Conservation (phyloP, 345 rosid species). For the Rhodamnia rubescens region DNA sequence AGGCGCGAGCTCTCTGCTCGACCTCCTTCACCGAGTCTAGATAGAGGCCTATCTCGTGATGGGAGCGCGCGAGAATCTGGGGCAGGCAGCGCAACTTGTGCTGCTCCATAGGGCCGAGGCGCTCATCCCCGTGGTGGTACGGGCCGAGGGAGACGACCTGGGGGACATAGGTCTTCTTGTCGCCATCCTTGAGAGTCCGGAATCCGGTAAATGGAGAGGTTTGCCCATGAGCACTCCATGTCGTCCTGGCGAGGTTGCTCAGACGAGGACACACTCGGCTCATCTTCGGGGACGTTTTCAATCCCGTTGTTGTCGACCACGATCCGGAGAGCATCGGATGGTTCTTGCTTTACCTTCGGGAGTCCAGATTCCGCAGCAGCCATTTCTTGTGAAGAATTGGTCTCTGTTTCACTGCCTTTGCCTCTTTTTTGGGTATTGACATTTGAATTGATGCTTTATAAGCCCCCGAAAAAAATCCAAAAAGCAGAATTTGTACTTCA, state of each 20-base stretch:
- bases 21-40: constrained; percentile 48
- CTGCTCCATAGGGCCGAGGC: constrained; percentile 49
- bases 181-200: constrained; percentile 47
- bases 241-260: constrained; percentile 53
- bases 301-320: constrained; percentile 9
- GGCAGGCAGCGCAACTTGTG: constrained; percentile 73
- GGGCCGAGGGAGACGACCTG: constrained; percentile 75
- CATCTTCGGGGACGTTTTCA: constrained; percentile 6
- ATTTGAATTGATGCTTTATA: not conserved
- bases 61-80: constrained; percentile 43
- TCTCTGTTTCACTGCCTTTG: not conserved
- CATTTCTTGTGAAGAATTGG: constrained; percentile 11
- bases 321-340: constrained; percentile 14
- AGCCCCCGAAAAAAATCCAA: not conserved
- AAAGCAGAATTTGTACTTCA: not conserved
- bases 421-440: not conserved
- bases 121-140: constrained; percentile 57
- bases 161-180: constrained; percentile 58
- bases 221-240: constrained; percentile 36
- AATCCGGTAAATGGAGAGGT: constrained; percentile 32
- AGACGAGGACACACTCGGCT: constrained; percentile 11
- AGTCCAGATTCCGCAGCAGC: constrained; percentile 40
- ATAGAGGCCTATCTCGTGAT: constrained; percentile 34
- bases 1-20: constrained; percentile 47
- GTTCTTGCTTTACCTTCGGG: constrained; percentile 11